These are phyloP conservation scores for Solanum corneliomulleri DNA, from an alignment of 257 asterid species.

Conservation along the genomic window DNA sequence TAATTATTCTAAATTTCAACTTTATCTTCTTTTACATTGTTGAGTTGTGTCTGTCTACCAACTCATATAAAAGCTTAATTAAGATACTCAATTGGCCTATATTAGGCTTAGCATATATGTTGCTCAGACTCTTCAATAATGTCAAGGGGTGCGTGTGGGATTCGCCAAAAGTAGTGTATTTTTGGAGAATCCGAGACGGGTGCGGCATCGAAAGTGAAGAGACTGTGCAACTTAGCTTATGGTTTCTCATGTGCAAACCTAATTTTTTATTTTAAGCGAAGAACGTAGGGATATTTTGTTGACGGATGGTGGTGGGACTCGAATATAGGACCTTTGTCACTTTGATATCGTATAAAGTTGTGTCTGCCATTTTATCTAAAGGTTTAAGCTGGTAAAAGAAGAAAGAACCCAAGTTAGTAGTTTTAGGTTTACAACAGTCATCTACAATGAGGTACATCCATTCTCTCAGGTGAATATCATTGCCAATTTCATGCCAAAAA, in stretches of 20 bases:
- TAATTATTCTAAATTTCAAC: not conserved
- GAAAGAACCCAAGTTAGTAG: not conserved
- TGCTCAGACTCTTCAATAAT: too few species aligned
- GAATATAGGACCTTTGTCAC: not conserved
- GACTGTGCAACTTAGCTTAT: not conserved
- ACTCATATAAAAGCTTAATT: not conserved
- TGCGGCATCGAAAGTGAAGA: too few species aligned
- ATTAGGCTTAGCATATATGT: not conserved
- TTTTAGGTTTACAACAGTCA: not conserved
- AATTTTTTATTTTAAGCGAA: not conserved
- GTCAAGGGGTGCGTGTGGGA: too few species aligned
- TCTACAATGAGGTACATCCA: not conserved
- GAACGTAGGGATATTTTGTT: not conserved
- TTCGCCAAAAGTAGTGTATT: too few species aligned
- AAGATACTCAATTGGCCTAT: not conserved
- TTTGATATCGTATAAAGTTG: not conserved
- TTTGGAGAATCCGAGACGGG: too few species aligned
- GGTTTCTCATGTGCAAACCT: not conserved
- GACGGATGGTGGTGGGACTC: not conserved
- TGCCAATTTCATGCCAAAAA: not conserved
- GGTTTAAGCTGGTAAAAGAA: not conserved
- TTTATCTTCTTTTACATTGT: not conserved
- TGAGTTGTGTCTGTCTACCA: not conserved
- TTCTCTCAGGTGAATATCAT: not conserved
- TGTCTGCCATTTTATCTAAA: not conserved